Evolutionary conservation across 2,329 filamentous ascomycete genomes (phyloP).

Genomic region (Raffaelea arxii): DNA sequence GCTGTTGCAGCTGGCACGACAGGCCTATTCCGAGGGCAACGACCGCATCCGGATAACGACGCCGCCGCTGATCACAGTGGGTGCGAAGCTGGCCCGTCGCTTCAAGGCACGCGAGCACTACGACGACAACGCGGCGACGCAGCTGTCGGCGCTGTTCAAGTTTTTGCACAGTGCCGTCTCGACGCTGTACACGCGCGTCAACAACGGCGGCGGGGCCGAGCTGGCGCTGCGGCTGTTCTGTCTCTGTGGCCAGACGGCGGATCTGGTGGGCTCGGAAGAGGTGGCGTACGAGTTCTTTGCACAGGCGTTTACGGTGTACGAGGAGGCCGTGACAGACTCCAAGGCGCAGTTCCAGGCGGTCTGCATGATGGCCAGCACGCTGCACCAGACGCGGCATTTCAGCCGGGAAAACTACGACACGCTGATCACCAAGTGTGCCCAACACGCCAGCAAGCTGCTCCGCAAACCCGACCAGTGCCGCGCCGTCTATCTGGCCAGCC

Average conservation of each 20-base stretch:
- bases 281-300: conserved; percentile 97
- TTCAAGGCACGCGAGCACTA: conserved; percentile 88
- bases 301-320: conserved; percentile 95
- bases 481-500: conserved; percentile 91
- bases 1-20: conserved; percentile 77
- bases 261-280: conserved; percentile 86
- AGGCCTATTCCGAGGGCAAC: conserved; percentile 82
- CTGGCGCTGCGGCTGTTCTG: conserved; percentile 83
- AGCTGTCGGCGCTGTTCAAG: conserved; percentile 75
- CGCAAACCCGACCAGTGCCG: conserved; percentile 98
- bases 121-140: conserved; percentile 53
- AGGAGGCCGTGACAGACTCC: conserved; percentile 91
- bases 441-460: conserved; percentile 92
- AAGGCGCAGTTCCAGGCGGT: conserved; percentile 97
- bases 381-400: conserved; percentile 85
- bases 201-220: conserved; percentile 61
- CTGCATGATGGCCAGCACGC: conserved; percentile 79
- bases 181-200: conserved; percentile 78
- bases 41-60: conserved; percentile 95
- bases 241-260: conserved; percentile 83
- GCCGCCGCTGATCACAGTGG: conserved; percentile 80
- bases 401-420: conserved; percentile 98
- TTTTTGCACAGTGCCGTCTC: conserved; percentile 88
- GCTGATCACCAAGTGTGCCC: conserved; percentile 90
- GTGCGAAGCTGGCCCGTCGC: conserved; percentile 77